Evolutionary conservation across 1,139 yeast genomes (phyloP), one percentile per base, ranked within the genome.

Genomic region (Kodamaea alishanica): DNA sequence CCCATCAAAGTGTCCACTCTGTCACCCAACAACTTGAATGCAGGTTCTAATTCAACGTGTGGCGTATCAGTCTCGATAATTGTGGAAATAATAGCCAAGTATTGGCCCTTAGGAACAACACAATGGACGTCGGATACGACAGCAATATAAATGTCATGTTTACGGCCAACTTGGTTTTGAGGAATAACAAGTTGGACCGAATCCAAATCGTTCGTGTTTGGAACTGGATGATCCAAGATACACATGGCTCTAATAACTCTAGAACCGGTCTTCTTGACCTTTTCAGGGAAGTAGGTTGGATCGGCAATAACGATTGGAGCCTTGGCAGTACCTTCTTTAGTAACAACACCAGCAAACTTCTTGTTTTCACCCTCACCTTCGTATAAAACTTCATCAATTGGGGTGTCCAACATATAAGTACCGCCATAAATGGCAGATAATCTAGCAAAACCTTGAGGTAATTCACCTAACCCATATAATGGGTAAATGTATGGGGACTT

Each of bases 371-470:
- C 84, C 25, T 79, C 80, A 20, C 75, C 81, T 37, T 75, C 81
- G 60, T 84, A 89, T 39, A 84, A 74, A 25, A 89, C 76, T 63
- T 90, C 96, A 46, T 92, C 96, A 46, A 94, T 82, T 38, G 97
- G 96, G 34, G 96, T 90, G 61, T 89, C 96, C 58, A 92, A 79
- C 98, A 92, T 94, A 61, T 89, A 92, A 26, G 98, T 92, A 56
- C 99, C 98, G 49, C 99, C 99, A 56, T 92, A 90, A 50, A 92
- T 92, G 31, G 98, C 98, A 32, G 96, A 84, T 50, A 92, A 78
- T 61, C 99, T 79, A 11, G 98, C 97, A 70, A 92, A 92, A 9
- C 97, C 98, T 66, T 92, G 99, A 12, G 99, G 99, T 46, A 92
- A 75, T 64, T 92, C 99, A 36, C 99, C 98, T 44, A 94, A 75